These are phyloP conservation scores for Alnus rubra DNA, from an alignment of 306 rosid species.

Conservation along the genomic window DNA sequence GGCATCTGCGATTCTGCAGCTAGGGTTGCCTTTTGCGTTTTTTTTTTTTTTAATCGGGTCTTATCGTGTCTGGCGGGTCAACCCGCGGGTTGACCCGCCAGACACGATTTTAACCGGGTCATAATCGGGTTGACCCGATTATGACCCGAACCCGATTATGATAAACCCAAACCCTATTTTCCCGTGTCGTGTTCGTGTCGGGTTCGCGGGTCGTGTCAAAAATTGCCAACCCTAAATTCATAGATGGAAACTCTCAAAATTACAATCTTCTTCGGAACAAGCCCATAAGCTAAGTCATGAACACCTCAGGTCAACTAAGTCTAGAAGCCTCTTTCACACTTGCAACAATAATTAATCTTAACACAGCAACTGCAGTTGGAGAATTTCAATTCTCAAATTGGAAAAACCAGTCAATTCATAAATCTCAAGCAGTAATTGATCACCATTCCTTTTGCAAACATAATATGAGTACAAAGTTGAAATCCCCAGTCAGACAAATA, in stretches of 20 bases:
- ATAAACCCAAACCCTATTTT: too few relatives aligned
- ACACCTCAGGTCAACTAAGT: neutral
- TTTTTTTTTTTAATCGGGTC: too few relatives aligned
- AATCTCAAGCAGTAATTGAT: slow-evolving; percentile 11
- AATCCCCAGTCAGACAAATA: slow-evolving; percentile 32
- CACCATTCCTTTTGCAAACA: slow-evolving; percentile 13
- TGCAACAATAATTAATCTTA: neutral
- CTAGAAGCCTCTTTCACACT: neutral
- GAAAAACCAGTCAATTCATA: neutral
- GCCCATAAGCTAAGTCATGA: neutral
- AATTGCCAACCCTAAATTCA: too few relatives aligned
- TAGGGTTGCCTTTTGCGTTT: too few relatives aligned
- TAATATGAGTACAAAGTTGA: slow-evolving; percentile 12
- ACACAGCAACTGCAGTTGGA: neutral
- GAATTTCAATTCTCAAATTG: neutral
- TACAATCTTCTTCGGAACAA: neutral
- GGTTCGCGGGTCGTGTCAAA: too few relatives aligned
- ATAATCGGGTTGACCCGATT: too few relatives aligned
- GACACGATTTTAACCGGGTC: too few relatives aligned
- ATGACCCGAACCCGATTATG: too few relatives aligned
- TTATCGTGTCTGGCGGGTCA: too few relatives aligned
- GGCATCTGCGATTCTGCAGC: too few relatives aligned
- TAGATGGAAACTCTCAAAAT: neutral
- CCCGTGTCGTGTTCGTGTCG: too few relatives aligned
- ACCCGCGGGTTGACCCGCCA: too few relatives aligned